Evolutionary conservation across 495 filamentous ascomycete species (phyloP).

Genomic region (Cetradonia linearis): DNA sequence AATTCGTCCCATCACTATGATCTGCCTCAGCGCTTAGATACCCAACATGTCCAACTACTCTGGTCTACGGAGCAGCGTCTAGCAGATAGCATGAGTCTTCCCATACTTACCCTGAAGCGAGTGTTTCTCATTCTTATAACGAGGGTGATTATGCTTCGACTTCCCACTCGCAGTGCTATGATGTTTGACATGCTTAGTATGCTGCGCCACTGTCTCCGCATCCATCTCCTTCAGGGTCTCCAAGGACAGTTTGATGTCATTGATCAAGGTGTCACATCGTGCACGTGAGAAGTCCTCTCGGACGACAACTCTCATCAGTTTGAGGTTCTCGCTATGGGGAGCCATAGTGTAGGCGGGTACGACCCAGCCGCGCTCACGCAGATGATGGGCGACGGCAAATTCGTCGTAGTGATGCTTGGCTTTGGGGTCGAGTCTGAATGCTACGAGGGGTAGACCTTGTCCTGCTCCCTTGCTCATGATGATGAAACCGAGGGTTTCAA

Average conservation of each 20-base stretch:
- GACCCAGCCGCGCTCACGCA: slow-evolving; percentile 77
- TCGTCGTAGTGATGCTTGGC: slow-evolving; percentile 65
- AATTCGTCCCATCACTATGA: neutral
- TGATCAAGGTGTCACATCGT: slow-evolving; percentile 61
- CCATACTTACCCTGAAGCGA: slow-evolving; percentile 78
- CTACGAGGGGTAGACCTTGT: slow-evolving; percentile 72
- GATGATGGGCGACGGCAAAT: slow-evolving; percentile 67
- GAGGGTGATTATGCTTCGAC: slow-evolving; percentile 50
- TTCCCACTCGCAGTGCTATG: slow-evolving; percentile 46
- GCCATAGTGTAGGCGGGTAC: slow-evolving; percentile 95
- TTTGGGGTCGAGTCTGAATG: slow-evolving; percentile 59
- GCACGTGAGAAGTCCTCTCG: slow-evolving; percentile 76
- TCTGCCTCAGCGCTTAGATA: neutral
- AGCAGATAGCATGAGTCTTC: slow-evolving; percentile 81
- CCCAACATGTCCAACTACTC: no score
- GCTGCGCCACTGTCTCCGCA: slow-evolving; percentile 51
- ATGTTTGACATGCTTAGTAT: slow-evolving; percentile 45
- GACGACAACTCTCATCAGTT: slow-evolving; percentile 82
- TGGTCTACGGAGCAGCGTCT: slow-evolving; percentile 19
- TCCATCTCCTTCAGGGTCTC: slow-evolving; percentile 64
- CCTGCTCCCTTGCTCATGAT: slow-evolving; percentile 72
- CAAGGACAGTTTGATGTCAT: slow-evolving; percentile 62
- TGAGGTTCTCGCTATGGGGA: slow-evolving; percentile 62
- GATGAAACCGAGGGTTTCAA: slow-evolving; percentile 66
- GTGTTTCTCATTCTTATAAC: slow-evolving; percentile 68